Base-by-base conservation (phyloP, 192 early-diverging fungal genomes). In the Allomyces macrogynus region DNA sequence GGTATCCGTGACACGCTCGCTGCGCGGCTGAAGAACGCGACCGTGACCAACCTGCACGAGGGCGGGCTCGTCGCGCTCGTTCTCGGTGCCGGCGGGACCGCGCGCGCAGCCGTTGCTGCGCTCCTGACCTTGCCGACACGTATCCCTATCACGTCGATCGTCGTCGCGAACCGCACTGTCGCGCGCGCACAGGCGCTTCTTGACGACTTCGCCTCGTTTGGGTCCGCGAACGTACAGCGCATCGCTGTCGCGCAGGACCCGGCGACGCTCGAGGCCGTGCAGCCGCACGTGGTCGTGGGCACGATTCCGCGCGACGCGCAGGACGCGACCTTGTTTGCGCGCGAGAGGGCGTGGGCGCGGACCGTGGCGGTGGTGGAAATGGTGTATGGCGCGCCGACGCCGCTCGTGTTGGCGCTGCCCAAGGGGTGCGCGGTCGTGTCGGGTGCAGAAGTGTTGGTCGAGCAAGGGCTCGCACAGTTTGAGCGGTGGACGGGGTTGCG, bases 381-480 rank as follows among this genome's bases (percentile, higher is more conserved):
- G 89, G 93, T 93, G 22, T 97, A 97, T 73, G 85, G 89, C 61
- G 92, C 95, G 10, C 76, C 84, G 62, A 99, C 95, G 0, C 78
- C 81, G n/a, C 75, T 95, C 61, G 64, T 99, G 24, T 66, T 74
- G 67, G 77, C 83, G 66, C 82, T 87, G n/a, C 27, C 64, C 5
- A 61, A 26, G 23, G 68, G 69, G 62, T 77, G 74, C 72, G 64
- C 43, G n/a, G 24, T 60, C 12, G 83, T 92, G 5, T 85, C 88
- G 72, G 95, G 95, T 40, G 80, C 94, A 42, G 82, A 90, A 63
- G 82, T 99, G 0, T 77, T 99, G 68, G 79, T 92, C 44, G 89
- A 89, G 70, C 95, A 99, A 73, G 95, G 92, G 24, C 75, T 89
- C 57, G 87, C 87, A 67, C 95, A 99, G 76, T 89, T 95, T 70